These are phyloP conservation scores for Suillus paluster DNA, from an alignment of 768 basidiomycete species.

Conservation along the genomic window DNA sequence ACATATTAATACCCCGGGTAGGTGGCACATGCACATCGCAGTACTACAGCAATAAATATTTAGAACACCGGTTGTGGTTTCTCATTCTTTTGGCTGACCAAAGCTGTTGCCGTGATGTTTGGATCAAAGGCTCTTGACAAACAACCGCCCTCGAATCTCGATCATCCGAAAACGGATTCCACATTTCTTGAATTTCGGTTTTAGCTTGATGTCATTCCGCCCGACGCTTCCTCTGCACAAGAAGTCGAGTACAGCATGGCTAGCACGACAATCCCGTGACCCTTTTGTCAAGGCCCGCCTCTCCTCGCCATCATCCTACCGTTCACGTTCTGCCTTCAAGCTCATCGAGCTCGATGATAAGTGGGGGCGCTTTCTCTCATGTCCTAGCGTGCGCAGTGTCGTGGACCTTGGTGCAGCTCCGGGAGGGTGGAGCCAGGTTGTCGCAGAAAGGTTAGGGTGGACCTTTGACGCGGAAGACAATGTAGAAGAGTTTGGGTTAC, in stretches of 20 bases:
- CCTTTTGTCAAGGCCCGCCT: conserved; percentile 69
- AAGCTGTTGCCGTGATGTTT: neutral
- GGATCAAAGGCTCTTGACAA: conserved; percentile 3
- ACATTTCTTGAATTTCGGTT: conserved; percentile 10
- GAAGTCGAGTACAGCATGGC: conserved; percentile 58
- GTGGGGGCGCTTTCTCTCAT: conserved; percentile 55
- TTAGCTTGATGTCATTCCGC: conserved; percentile 38
- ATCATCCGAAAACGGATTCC: neutral
- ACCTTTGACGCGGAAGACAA: conserved; percentile 6
- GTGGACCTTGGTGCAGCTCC: conserved; percentile 93
- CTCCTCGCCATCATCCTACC: conserved; percentile 53
- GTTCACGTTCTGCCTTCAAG: conserved; percentile 92
- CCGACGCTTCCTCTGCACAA: conserved; percentile 32
- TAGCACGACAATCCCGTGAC: conserved; percentile 70
- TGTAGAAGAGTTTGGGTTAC: neutral
- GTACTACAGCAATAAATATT: too few species aligned
- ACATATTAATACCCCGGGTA: neutral
- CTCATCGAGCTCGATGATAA: conserved; percentile 76
- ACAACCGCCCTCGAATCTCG: neutral
- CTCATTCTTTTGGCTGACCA: too few species aligned
- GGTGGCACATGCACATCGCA: neutral
- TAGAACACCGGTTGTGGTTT: too few species aligned
- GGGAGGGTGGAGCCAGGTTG: conserved; percentile 94
- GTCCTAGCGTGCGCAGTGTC: conserved; percentile 60
- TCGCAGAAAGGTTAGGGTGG: conserved; percentile 65